Conservation (phyloP, 2,329 filamentous ascomycete genomes). For the Penicillium hordei region DNA sequence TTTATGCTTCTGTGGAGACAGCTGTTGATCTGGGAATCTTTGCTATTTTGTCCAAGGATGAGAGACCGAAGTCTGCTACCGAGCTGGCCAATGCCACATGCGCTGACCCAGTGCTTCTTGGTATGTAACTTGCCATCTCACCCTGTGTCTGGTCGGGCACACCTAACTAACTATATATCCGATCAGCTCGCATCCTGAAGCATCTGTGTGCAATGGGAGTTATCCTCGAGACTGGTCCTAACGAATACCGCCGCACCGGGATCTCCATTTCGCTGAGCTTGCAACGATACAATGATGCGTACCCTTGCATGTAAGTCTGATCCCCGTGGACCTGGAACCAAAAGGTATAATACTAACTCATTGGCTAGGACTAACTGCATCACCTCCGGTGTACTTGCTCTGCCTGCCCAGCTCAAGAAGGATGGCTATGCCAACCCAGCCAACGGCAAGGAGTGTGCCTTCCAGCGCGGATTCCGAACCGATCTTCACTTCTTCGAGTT, state of each 20-base stretch:
- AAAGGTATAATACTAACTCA: neutral
- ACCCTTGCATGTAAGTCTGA: slow-evolving; percentile 26
- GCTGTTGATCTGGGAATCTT: slow-evolving; percentile 28
- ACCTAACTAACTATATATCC: neutral
- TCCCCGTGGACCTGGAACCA: neutral
- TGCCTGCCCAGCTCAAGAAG: slow-evolving; percentile 30
- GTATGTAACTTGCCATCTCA: slow-evolving; percentile 11
- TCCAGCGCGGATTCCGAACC: slow-evolving; percentile 31
- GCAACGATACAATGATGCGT: slow-evolving; percentile 21
- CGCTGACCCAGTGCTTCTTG: slow-evolving; percentile 19
- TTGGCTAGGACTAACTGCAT: slow-evolving; percentile 28
- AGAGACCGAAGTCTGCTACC: slow-evolving; percentile 22
- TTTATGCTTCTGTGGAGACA: slow-evolving; percentile 26
- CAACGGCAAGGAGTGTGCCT: slow-evolving; percentile 25
- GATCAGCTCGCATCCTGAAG: slow-evolving; percentile 32
- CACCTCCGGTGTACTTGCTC: slow-evolving; percentile 23
- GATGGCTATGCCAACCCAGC: slow-evolving; percentile 29
- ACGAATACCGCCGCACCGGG: slow-evolving; percentile 36
- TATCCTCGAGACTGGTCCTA: slow-evolving; percentile 32
- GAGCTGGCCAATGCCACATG: slow-evolving; percentile 23
- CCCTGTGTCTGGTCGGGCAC: neutral
- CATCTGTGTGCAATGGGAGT: slow-evolving; percentile 40
- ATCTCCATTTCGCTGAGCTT: slow-evolving; percentile 31
- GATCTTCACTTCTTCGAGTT: slow-evolving; percentile 31
- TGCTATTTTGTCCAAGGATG: slow-evolving; percentile 20